Base-by-base conservation (phyloP, 257 asterid species). In the Rubia yunnanensis region DNA sequence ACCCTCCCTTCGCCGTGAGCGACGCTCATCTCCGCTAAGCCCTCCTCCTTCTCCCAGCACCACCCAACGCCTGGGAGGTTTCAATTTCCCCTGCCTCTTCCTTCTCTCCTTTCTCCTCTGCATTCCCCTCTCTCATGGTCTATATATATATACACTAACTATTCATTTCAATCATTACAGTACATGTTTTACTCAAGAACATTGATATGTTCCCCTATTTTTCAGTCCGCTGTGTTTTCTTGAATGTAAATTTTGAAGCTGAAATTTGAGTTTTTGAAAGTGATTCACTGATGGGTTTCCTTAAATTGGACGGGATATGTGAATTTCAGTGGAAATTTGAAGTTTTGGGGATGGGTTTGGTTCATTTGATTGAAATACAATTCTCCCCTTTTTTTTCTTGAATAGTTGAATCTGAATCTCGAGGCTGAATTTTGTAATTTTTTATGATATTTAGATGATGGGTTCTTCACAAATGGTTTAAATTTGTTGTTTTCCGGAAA, bases 121-220 rank as follows among this genome's bases (percentile, higher is more conserved):
- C 52, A 44, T 44, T n/a, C n/a, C n/a, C n/a, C n/a, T n/a, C 72
- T 82, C 70, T 76, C 94, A 82, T 81, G 90, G 94, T 87, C n/a
- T n/a, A n/a, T n/a, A 56, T 54, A 22, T 73, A 73, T 39, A 64
- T 15, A 5, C 48, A 24, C 7, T 46, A 15, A 3, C 62, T 26
- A 30, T 5, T 15, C 64, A 10, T 13, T 15, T 56, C 5, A 30
- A 20, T 48, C 53, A 50, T 50, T n/a, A 20, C 53, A 13, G 22
- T 36, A 17, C 7, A 13, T 11, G 7, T 46, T 46, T 46, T 18
- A 46, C 22, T 46, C 20, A 18, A 46, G 53, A 46, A 46, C 20
- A 46, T 13, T 46, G 5, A 46, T 13, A 15, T 2, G 14, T 0
- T 14, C 53, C 44, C 44, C 44, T 36, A 13, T 36, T 36, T 36